Evolutionary conservation across 2,329 filamentous ascomycete genomes (phyloP), one percentile per base, ranked within the genome.

Genomic region (Elsinoe batatas): DNA sequence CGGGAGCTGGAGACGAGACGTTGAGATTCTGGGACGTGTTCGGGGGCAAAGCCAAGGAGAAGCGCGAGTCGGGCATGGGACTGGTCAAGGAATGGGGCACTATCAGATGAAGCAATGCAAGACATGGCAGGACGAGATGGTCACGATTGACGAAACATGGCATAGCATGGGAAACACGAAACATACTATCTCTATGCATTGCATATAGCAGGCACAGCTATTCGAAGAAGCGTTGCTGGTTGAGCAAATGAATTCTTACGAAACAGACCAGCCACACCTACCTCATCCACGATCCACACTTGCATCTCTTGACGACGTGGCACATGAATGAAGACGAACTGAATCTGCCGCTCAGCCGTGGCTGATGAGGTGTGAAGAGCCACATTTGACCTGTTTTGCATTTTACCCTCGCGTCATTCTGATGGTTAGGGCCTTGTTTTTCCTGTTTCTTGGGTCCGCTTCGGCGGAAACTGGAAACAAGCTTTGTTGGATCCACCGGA

Each of bases 21-120:
- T 72, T 98, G 50, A 78, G 93, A 42, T 98, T 98, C 73, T 98
- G 93, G 93, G 93, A 93, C 57, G 86, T 93, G 1, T 98, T 98
- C 72, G 89, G 88, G 58, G 85, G 86, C 66, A 85, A 89, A 65
- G 83, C 87, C 26, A 84, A 85, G 22, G 53, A 55, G 53, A 78
- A 81, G 58, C 76, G 77, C 56, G 79, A 84, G 59, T 84, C 86
- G 58, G 84, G 86, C 42, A 83, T 84, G 47, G 75, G 75, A 51
- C 79, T 79, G 61, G 76, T 93, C 57, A 81, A 83, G 40, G 87
- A 88, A 68, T 93, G 87, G 87, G 86, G 86, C 51, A 83, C 91
- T 54, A 95, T 95, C 65, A 83, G 89, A 58, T 79, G 59, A 64
- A 11, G 18, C 17, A 42, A 26, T n/a, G 44, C 22, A 49, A 26